A percentile compares a stretch with the other conserved stretches of the same genome.
phyloP scores from a whole-genome alignment of 805 yeast species.

The Saccharomycopsis javanensis region DNA sequence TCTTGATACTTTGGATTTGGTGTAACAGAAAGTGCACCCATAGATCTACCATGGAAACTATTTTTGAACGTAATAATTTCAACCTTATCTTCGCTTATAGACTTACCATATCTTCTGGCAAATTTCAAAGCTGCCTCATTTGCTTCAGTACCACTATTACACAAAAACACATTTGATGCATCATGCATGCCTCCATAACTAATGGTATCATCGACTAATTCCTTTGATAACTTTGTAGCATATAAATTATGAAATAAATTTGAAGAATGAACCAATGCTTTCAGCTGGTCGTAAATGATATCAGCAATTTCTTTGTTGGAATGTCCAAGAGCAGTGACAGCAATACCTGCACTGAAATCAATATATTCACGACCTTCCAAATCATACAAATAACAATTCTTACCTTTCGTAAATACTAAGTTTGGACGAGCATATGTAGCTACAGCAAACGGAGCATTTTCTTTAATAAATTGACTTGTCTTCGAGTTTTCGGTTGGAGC shows the following conservation, averaged over 20 bases:
- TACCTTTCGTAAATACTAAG: constrained; percentile 67
- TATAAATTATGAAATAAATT: constrained; percentile 79
- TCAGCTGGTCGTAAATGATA: constrained; percentile 63
- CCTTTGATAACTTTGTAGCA: constrained; percentile 69
- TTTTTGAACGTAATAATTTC: constrained; percentile 82
- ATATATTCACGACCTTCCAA: constrained; percentile 66
- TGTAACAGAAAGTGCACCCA: constrained; percentile 89
- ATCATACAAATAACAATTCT: constrained; percentile 77
- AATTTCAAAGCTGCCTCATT: constrained; percentile 73
- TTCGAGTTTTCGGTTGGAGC: constrained; percentile 23
- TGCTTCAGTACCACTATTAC: constrained; percentile 72
- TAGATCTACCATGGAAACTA: constrained; percentile 91
- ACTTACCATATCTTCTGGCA: constrained; percentile 71
- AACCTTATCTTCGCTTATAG: constrained; percentile 41
- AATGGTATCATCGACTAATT: constrained; percentile 59
- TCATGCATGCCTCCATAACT: constrained; percentile 69
- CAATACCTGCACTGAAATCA: constrained; percentile 94
- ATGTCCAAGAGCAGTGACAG: constrained; percentile 94
- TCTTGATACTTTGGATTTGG: constrained; percentile 87
- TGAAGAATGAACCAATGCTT: constrained; percentile 69
- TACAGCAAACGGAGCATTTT: constrained; percentile 47
- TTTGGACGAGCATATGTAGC: constrained; percentile 77
- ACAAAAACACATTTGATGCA: constrained; percentile 65
- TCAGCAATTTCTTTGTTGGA: constrained; percentile 64
- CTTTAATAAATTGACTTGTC: constrained; percentile 33